Evolutionary conservation across 2,329 filamentous ascomycete genomes (phyloP), one percentile per base, ranked within the genome.

Genomic region (Monosporascus cannonballus): DNA sequence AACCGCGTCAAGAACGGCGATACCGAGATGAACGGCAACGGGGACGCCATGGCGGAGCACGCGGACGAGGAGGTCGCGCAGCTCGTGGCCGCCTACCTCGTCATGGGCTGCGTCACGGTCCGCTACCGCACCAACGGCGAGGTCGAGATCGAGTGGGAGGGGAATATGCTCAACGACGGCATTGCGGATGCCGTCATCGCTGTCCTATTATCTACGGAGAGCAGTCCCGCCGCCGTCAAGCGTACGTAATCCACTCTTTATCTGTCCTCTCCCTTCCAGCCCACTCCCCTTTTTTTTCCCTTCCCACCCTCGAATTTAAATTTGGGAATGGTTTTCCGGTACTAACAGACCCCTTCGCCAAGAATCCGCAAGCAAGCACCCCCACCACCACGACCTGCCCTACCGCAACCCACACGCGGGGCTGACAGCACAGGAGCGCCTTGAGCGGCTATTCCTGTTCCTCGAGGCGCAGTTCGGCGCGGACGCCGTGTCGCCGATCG

Each of bases 111-210:
- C 69, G 85, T 96, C 27, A 83, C 83, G 7, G 84, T 97, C n/a
- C 82, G 86, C 20, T 91, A 94, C 70, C 81, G 81, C 57, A 81
- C 77, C 56, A 86, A 84, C 59, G 89, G 92, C 52, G 86, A 94
- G 65, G 82, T 96, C 6, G 91, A 95, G 68, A 77, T 97, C 3
- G 91, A 96, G 71, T 99, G 94, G 94, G 93, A 97, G 69, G 94
- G 92, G 53, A 99, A 97, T 68, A 89, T 96, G 75, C 86, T 96
- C 65, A 99, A 97, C 69, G 94, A 99, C 66, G 90, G 91, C 55
- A 95, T 99, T 64, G 94, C 94, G n/a, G 94, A 99, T 71, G 91
- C 94, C 17, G 88, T 97, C 51, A 90, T 97, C 78, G 91, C 91
- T 1, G 90, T 96, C 3, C 79, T 99, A 11, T 84, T 96, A 61